phyloP scores from a whole-genome alignment of 116 monocot genomes.

The Papilionanthe hybrid region DNA sequence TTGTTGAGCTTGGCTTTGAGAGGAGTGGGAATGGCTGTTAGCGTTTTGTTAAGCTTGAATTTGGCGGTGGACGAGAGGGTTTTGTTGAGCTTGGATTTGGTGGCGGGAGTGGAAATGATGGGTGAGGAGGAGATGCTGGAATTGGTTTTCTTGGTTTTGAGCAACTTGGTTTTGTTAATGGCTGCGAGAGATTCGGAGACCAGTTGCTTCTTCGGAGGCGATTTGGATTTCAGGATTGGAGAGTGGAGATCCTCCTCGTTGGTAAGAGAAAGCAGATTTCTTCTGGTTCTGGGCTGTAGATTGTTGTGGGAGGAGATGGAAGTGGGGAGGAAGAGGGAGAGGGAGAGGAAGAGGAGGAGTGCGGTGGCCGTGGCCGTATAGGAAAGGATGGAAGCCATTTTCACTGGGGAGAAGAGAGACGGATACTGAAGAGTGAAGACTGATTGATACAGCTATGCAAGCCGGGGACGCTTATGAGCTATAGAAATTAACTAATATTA shows the following conservation, averaged over 20 bases:
- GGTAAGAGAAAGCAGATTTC: neutral
- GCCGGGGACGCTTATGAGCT: neutral
- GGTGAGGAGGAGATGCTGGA: constrained; percentile 13
- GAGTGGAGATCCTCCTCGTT: neutral
- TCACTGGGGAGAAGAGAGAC: neutral
- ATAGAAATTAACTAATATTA: neutral
- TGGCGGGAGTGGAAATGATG: neutral
- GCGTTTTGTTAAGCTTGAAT: constrained; percentile 2
- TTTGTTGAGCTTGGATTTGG: constrained; percentile 19
- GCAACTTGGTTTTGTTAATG: constrained; percentile 29
- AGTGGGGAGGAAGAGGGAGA: constrained; percentile 1
- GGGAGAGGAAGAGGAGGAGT: neutral
- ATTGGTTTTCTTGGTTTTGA: constrained; percentile 35
- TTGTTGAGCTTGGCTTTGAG: constrained; percentile 9
- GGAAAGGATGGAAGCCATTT: constrained; percentile 42
- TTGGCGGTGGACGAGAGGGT: constrained; percentile 11
- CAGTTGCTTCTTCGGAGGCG: neutral
- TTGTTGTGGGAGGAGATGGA: neutral
- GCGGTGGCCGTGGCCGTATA: neutral
- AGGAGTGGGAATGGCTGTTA: constrained; percentile 5
- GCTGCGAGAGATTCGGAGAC: neutral
- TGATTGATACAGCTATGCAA: neutral
- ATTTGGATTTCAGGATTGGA: constrained; percentile 6
- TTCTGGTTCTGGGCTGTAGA: neutral
- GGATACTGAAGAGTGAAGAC: neutral